Evolutionary conservation across 2,329 filamentous ascomycete species (phyloP), one percentile per base, ranked within the genome.

Genomic region (Ophidiomyces ophidiicola): DNA sequence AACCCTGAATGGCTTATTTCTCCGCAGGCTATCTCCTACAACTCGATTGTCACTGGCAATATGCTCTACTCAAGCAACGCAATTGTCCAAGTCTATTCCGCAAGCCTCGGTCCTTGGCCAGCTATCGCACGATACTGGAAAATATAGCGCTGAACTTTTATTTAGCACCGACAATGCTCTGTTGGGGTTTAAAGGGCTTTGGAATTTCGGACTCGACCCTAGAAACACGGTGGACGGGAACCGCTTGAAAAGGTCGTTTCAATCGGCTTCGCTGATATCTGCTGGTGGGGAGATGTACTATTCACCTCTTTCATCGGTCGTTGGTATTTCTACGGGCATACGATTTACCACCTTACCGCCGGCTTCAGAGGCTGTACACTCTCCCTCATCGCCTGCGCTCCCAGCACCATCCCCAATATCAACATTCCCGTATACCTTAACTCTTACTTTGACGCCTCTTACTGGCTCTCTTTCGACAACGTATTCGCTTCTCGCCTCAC

Each of bases 251-350:
- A 35, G 48, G 26, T 28, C 66, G 60, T 43, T 77, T 81, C 54
- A 74, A 71, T 49, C 75, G 79, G 43, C 81, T 77, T 64, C 87
- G 6, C 78, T 88, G 14, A 85, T 96, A 57, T 93, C 84, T 53
- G 83, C 84, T 2, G 90, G 90, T 24, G 88, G 79, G 40, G 90
- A 98, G 61, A 70, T 93, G 24, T 98, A 96, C 65, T 98, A 98
- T 65, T 90, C 88, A 15, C 80, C 87, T 0, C 65, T 94, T 43
- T 96, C 94, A 58, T 94, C 94, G 56, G 85, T 86, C 15, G 84
- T 88, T 34, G 90, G 90, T 32, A 76, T 94, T 56, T 94, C 85
- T 46, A 75, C 92, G 6, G 90, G 87, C 5, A 69, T 86, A 33
- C 76, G 90, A 35, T 98, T 96, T 58, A 84, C 85, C 26, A 96